A percentile compares a stretch with the other conserved stretches of the same genome.
These are phyloP conservation scores for Ophiostoma pallidulum DNA, from an alignment of 2,329 filamentous ascomycete species.

Conservation along the genomic window DNA sequence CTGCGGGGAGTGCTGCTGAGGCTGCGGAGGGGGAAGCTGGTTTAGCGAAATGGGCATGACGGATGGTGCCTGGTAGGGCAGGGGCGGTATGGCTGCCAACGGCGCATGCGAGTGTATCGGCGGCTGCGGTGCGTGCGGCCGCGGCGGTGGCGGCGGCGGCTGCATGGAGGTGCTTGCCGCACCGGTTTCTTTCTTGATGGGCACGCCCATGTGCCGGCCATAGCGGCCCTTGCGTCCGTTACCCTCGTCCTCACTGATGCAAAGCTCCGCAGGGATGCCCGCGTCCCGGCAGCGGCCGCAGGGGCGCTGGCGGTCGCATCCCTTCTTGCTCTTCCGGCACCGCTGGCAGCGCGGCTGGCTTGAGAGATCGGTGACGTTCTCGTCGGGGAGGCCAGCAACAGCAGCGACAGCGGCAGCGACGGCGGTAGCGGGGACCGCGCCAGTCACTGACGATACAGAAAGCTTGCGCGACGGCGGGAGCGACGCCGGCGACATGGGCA, in stretches of 20 bases:
- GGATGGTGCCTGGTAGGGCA: slow-evolving; percentile 3
- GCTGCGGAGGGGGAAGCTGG: slow-evolving; percentile 13
- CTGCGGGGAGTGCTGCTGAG: slow-evolving; percentile 17
- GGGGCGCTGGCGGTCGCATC: slow-evolving; percentile 90
- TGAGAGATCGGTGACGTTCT: slow-evolving; percentile 85
- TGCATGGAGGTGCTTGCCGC: slow-evolving; percentile 17
- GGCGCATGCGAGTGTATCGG: neutral
- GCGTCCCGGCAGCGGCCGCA: slow-evolving; percentile 95
- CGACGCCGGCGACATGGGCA: slow-evolving; percentile 54
- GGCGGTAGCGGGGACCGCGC: slow-evolving; percentile 25
- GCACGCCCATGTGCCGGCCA: slow-evolving; percentile 60
- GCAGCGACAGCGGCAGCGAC: slow-evolving; percentile 4
- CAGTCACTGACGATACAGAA: slow-evolving; percentile 56
- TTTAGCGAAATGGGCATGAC: neutral
- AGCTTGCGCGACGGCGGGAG: slow-evolving; percentile 67
- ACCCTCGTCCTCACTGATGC: slow-evolving; percentile 94
- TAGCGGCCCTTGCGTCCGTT: slow-evolving; percentile 96
- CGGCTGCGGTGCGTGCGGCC: slow-evolving; percentile 24
- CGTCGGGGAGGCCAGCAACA: slow-evolving; percentile 51
- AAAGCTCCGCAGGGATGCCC: slow-evolving; percentile 84
- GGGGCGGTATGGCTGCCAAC: slow-evolving; percentile 8
- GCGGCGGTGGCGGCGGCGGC: slow-evolving; percentile 18
- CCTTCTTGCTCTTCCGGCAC: slow-evolving; percentile 99
- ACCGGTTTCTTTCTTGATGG: slow-evolving; percentile 49
- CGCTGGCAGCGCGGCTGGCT: slow-evolving; percentile 95